Percentiles rank a stretch among this genome's conserved stretches.
Evolutionary conservation across 2,329 filamentous ascomycete genomes (phyloP).

Genomic region (Aciculosporium take): DNA sequence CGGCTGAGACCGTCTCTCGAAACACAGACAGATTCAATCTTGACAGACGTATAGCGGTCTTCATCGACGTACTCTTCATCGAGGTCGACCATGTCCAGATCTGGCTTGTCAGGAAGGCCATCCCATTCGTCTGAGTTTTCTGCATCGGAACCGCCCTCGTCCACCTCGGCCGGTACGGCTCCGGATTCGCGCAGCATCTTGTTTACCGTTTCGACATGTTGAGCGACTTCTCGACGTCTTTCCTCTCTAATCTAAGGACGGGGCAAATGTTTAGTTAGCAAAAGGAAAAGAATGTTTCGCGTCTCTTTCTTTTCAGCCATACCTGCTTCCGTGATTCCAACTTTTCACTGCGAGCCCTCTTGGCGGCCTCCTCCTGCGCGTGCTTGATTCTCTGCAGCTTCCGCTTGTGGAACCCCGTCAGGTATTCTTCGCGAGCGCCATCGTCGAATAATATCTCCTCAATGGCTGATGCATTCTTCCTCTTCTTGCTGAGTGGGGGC

Average conservation of each 20-base stretch:
- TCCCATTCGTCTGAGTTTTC: slow-evolving; percentile 44
- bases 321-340: slow-evolving; percentile 65
- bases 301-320: slow-evolving; percentile 13
- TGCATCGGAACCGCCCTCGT: slow-evolving; percentile 25
- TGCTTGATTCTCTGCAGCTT: slow-evolving; percentile 74
- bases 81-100: slow-evolving; percentile 48
- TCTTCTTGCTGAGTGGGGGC: slow-evolving; percentile 48
- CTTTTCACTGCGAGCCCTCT: slow-evolving; percentile 64
- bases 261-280: not conserved
- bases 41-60: slow-evolving; percentile 89
- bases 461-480: slow-evolving; percentile 44
- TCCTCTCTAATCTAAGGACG: slow-evolving; percentile 60
- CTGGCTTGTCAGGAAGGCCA: slow-evolving; percentile 43
- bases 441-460: slow-evolving; percentile 81
- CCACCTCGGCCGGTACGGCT: slow-evolving; percentile 24
- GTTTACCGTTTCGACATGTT: slow-evolving; percentile 67
- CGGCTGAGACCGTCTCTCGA: slow-evolving; percentile 58
- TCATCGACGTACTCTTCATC: slow-evolving; percentile 95
- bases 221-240: slow-evolving; percentile 65
- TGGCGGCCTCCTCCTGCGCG: slow-evolving; percentile 68
- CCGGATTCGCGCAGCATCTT: slow-evolving; percentile 49
- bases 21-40: slow-evolving; percentile 75
- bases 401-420: slow-evolving; percentile 94
- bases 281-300: too few species aligned
- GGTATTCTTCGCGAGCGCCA: slow-evolving; percentile 65